A percentile compares a stretch with the other conserved stretches of the same genome.
These are phyloP conservation scores for Oryza australiensis DNA, from an alignment of 176 grass and related monocot species.

Conservation along the genomic window DNA sequence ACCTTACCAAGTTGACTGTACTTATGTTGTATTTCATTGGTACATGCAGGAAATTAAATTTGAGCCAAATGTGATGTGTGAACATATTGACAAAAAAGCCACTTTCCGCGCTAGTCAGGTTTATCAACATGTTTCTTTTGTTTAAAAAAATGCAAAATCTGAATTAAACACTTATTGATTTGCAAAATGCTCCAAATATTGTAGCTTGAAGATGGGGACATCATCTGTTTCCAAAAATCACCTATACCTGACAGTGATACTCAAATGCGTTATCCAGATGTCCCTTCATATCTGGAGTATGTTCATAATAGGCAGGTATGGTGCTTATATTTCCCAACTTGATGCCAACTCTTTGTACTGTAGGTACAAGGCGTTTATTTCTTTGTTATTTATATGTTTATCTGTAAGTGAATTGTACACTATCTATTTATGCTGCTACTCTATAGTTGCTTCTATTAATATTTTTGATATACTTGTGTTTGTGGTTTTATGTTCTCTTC, in stretches of 20 bases:
- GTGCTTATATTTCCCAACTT: slow-evolving; percentile 24
- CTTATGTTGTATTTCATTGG: slow-evolving; percentile 27
- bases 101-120: slow-evolving; percentile 78
- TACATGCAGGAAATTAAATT: slow-evolving; percentile 84
- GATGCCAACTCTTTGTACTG: not conserved
- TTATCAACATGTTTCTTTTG: slow-evolving; percentile 32
- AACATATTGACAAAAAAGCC: slow-evolving; percentile 72
- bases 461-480: not conserved
- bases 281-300: slow-evolving; percentile 90
- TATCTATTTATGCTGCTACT: slow-evolving; percentile 20
- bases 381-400: not conserved
- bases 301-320: slow-evolving; percentile 92
- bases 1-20: not conserved
- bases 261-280: slow-evolving; percentile 69
- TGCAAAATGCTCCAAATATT: slow-evolving; percentile 30
- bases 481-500: not conserved
- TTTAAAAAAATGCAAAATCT: slow-evolving; percentile 4
- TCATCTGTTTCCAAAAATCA: slow-evolving; percentile 76
- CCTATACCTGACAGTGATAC: slow-evolving; percentile 42
- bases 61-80: slow-evolving; percentile 83
- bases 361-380: not conserved
- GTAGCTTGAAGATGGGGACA: slow-evolving; percentile 96
- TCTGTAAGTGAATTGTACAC: slow-evolving; percentile 1
- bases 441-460: slow-evolving; percentile 6
- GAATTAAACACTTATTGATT: slow-evolving; percentile 17